Evolutionary conservation across 805 yeast genomes (phyloP), one percentile per base, ranked within the genome.

Genomic region (Candida sanyiensis): DNA sequence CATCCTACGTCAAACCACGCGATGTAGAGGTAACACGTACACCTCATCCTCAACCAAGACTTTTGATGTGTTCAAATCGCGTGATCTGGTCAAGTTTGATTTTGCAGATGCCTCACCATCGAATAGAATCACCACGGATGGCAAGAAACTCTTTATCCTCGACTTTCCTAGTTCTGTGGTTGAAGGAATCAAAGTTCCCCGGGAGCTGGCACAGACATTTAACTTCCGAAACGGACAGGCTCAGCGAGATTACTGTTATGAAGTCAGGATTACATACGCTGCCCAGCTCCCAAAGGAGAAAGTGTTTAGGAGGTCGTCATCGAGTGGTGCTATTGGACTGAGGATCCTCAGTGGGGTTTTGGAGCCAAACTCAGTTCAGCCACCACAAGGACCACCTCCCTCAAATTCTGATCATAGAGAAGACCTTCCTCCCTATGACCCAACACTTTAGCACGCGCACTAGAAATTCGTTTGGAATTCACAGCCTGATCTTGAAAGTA

Each of bases 41-140:
- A 15, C 12, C 13, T 28, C 22, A 12, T 9, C 13, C 11, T 23
- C 17, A 6, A 30, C 22, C 17, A 20, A 6, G 6, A 16, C 24
- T 18, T 13, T 20, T 18, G n/a, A 20, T 7, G 5, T 30, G 25
- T 30, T 30, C 24, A n/a, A 30, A 6, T 5, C 22, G 16, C 5
- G 13, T 15, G 15, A 21, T 13, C 15, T 30, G 10, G 24, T 13
- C 5, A 30, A 3, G 24, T 16, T 30, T 18, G 33, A 30, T 20
- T 30, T 30, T 30, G 33, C 33, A 30, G 23, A 30, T 18, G 33
- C 33, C 8, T 10, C 20, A 23, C 24, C 20, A 12, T 18, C 33
- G 5, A 17, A 16, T 30, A 15, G 13, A 16, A 25, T n/a, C 18
- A 15, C 18, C 2, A 27, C 12, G 4, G 18, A 27, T 27, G 29